Conservation (phyloP, 192 early-diverging fungal genomes). For the Spinellus fusiger region DNA sequence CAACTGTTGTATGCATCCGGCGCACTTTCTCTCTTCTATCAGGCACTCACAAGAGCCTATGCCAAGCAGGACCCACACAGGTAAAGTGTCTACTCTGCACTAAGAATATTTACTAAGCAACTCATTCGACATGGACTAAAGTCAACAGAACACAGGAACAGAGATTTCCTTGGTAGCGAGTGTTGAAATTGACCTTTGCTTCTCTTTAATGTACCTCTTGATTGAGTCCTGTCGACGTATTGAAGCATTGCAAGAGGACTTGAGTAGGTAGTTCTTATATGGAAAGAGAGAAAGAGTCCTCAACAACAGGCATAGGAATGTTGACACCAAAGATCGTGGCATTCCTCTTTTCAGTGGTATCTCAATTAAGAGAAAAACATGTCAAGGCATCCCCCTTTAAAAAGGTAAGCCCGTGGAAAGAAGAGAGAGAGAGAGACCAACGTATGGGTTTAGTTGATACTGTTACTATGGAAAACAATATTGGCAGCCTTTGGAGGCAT, state of each 20-base stretch:
- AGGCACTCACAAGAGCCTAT: constrained; percentile 52
- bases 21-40: constrained; percentile 50
- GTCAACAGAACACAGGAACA: neutral
- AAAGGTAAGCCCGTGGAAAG: constrained; percentile 37
- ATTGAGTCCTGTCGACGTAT: constrained; percentile 48
- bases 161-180: too few species aligned
- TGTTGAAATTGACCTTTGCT: constrained; percentile 40
- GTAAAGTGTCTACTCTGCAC: constrained; percentile 25
- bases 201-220: constrained; percentile 63
- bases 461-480: constrained; percentile 67
- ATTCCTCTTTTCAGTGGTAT: constrained; percentile 62
- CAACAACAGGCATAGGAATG: constrained; percentile 15
- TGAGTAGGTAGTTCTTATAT: constrained; percentile 34
- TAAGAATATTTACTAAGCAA: too few species aligned
- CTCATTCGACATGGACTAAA: neutral
- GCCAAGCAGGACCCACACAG: constrained; percentile 39
- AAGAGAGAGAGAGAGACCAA: neutral
- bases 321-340: constrained; percentile 43
- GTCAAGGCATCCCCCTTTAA: constrained; percentile 65
- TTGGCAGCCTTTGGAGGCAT: constrained; percentile 51
- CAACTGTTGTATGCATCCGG: constrained; percentile 49
- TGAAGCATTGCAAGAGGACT: constrained; percentile 40
- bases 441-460: constrained; percentile 28
- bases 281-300: neutral
- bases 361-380: constrained; percentile 61